A percentile compares a stretch with the other conserved stretches of the same genome.
phyloP scores from a whole-genome alignment of 768 basidiomycete species.

The Lentinula raphanica region DNA sequence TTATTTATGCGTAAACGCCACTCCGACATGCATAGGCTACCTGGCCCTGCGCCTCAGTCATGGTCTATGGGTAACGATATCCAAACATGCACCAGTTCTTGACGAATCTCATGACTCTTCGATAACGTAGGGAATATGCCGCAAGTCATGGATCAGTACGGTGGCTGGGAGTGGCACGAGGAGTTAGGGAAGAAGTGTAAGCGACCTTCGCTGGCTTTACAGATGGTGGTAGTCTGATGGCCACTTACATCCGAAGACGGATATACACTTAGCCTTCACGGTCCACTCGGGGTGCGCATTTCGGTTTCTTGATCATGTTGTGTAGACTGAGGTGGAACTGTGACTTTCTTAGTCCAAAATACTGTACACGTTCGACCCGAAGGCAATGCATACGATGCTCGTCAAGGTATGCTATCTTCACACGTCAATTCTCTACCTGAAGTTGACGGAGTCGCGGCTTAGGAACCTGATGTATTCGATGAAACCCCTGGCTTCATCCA shows the following conservation, averaged over 20 bases:
- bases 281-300: background rate
- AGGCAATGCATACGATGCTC: slow-evolving; percentile 1
- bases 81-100: background rate
- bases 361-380: background rate
- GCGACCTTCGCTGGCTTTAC: background rate
- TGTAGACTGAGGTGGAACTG: background rate
- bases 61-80: background rate
- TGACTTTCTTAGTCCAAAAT: background rate
- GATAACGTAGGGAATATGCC: background rate
- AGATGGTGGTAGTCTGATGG: background rate
- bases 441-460: too few species aligned
- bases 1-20: background rate
- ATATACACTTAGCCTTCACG: background rate
- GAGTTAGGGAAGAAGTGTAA: background rate
- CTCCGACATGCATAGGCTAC: background rate
- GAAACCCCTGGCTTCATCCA: background rate
- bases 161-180: background rate
- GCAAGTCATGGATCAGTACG: background rate
- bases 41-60: background rate
- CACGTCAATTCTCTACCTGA: too few species aligned
- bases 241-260: background rate
- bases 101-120: background rate
- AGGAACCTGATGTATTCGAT: background rate
- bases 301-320: background rate
- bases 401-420: background rate